Base-by-base conservation (phyloP, 2,329 filamentous ascomycete species). In the Rutstroemia sp. region DNA sequence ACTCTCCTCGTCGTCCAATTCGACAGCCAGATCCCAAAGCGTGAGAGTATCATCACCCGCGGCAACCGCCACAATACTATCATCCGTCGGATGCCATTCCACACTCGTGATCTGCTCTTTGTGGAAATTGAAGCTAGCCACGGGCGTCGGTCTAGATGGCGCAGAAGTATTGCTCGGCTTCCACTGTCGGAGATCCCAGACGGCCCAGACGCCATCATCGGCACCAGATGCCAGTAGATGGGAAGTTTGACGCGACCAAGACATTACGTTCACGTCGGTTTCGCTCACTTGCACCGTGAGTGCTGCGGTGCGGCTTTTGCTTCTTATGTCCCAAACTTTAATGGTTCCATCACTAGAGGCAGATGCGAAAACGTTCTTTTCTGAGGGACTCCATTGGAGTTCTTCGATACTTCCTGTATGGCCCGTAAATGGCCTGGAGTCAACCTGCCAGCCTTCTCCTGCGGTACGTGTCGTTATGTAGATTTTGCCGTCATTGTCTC, bases 181-280 rank as follows among this genome's bases (percentile, higher is more conserved):
- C 92, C 92, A 97, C 72, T 95, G 88, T 54, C 94, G 83, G 67
- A 99, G 76, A 72, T 99, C 94, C 94, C 94, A 99, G 23, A 97
- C 92, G 1, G 82, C 91, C 90, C 92, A 97, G 53, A 87, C 85
- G 39, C 94, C 94, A 69, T 96, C 90, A 68, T 99, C 94, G 61
- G 89, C 91, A 46, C 94, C 94, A 0, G 92, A 91, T 1, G 92
- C 92, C 38, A 99, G 83, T 38, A 99, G 82, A 71, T 97, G 91
- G 21, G 85, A 83, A 0, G 92, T 96, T 73, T 92, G 86, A 46
- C 81, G 82, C 39, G 91, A 96, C 94, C 94, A 99, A 59, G 88
- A 94, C 75, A 97, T 87, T 60, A 99, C 94, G 70, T 99, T 99
- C 68, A 97, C 90, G 68, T 99, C 94, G 50, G 85, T 85, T 56